Conservation (phyloP, 176 grass and related monocot genomes). For the Echinochloa phyllopogon region DNA sequence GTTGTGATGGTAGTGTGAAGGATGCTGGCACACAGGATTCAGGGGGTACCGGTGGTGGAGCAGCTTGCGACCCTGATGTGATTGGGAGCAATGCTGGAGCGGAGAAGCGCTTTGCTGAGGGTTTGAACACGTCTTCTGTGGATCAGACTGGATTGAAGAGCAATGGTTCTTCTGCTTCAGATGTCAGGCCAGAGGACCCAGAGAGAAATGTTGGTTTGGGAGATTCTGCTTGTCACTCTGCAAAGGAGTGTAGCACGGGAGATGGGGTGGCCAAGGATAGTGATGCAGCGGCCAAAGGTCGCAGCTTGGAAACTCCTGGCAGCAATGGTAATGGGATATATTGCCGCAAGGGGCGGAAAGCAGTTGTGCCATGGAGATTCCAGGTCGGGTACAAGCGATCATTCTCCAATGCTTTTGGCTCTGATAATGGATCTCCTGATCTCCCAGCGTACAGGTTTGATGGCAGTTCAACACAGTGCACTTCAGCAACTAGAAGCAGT, state of each 20-base stretch:
- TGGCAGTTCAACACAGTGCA: conserved; percentile 29
- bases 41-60: background rate
- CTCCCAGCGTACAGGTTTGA: conserved; percentile 4
- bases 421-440: conserved; percentile 5
- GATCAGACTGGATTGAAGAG: conserved; percentile 4
- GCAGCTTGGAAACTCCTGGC: conserved; percentile 9
- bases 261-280: conserved; percentile 7
- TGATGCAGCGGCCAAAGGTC: conserved; percentile 22
- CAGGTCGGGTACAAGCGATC: conserved; percentile 61
- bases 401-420: conserved; percentile 54
- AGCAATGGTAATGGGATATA: background rate
- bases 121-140: conserved; percentile 19
- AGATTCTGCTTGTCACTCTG: background rate
- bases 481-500: conserved; percentile 51
- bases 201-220: background rate
- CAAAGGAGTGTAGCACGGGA: background rate
- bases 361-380: conserved; percentile 78
- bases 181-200: conserved; percentile 8
- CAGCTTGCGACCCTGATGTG: conserved; percentile 8
- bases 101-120: background rate
- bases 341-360: conserved; percentile 54
- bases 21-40: background rate
- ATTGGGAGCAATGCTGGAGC: conserved; percentile 16
- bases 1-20: background rate
- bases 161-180: conserved; percentile 29